Percentiles rank a stretch among this genome's conserved stretches.
Conservation (phyloP, 805 yeast species). For the Spathaspora passalidarum region DNA sequence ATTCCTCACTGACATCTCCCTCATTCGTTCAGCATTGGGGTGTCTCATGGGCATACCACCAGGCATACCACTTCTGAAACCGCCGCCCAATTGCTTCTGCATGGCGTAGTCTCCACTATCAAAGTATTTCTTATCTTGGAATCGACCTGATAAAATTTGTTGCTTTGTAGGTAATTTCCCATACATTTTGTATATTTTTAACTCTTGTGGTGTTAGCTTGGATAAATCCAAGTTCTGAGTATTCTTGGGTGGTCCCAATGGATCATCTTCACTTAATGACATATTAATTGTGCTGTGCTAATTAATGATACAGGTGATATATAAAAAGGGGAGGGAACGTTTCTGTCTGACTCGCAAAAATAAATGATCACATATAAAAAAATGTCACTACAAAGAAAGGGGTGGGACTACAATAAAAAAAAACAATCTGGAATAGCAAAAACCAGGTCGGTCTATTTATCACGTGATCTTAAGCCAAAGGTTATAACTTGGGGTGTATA, state of each 20-base stretch:
- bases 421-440: too few species aligned
- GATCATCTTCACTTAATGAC: conserved; percentile 46
- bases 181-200: conserved; percentile 71
- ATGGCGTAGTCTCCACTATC: conserved; percentile 94
- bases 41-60: conserved; percentile 41
- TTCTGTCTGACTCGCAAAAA: background rate
- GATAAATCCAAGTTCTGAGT: conserved; percentile 50
- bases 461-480: background rate
- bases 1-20: conserved; percentile 54
- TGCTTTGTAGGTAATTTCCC: conserved; percentile 83
- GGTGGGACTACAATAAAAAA: background rate
- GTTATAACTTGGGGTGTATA: conserved; percentile 2
- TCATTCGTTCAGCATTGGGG: conserved; percentile 58
- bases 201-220: conserved; percentile 72
- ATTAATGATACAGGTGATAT: too few species aligned
- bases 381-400: background rate
- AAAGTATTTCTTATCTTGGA: conserved; percentile 86
- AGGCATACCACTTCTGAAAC: conserved; percentile 20
- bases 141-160: conserved; percentile 69
- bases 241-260: conserved; percentile 46
- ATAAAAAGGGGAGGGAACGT: background rate
- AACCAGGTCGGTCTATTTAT: background rate
- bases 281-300: conserved; percentile 15
- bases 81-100: conserved; percentile 45
- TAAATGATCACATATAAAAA: background rate